phyloP scores from a whole-genome alignment of 2,329 filamentous ascomycete genomes.

The Albifimbria verrucaria region DNA sequence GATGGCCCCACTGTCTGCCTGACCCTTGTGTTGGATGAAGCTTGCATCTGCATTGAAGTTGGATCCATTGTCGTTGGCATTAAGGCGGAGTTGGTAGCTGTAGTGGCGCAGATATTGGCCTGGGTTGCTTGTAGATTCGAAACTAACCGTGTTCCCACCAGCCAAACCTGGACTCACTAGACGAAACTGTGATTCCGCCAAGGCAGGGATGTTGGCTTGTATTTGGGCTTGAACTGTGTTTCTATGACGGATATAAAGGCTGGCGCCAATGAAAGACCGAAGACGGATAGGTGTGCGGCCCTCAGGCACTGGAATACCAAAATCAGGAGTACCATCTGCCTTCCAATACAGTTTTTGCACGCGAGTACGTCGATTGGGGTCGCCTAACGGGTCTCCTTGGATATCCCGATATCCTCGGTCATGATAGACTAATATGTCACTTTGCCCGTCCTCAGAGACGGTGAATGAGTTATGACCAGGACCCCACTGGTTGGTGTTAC shows the following conservation, averaged over 20 bases:
- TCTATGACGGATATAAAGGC: conserved; percentile 11
- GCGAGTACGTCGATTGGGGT: conserved; percentile 19
- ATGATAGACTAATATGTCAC: conserved; percentile 24
- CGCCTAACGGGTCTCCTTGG: conserved; percentile 20
- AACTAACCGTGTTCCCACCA: conserved; percentile 15
- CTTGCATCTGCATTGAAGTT: conserved; percentile 9
- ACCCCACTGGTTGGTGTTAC: conserved; percentile 22
- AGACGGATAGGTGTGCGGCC: conserved; percentile 17
- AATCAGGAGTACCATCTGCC: conserved; percentile 23
- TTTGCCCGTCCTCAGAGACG: conserved; percentile 23
- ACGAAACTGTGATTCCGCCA: conserved; percentile 20
- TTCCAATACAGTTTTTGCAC: conserved; percentile 29
- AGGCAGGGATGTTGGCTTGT: neutral
- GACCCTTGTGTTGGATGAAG: conserved; percentile 13
- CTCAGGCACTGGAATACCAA: conserved; percentile 23
- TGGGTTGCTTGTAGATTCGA: conserved; percentile 20
- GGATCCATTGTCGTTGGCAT: conserved; percentile 2
- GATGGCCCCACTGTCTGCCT: conserved; percentile 25
- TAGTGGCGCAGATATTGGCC: conserved; percentile 13
- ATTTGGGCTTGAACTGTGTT: neutral
- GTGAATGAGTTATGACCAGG: conserved; percentile 26
- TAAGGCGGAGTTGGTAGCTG: conserved; percentile 8
- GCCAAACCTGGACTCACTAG: conserved; percentile 17
- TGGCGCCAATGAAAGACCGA: conserved; percentile 7
- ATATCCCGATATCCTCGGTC: conserved; percentile 21